phyloP scores from a whole-genome alignment of 768 basidiomycete genomes.

The Macrocybe gigantea region DNA sequence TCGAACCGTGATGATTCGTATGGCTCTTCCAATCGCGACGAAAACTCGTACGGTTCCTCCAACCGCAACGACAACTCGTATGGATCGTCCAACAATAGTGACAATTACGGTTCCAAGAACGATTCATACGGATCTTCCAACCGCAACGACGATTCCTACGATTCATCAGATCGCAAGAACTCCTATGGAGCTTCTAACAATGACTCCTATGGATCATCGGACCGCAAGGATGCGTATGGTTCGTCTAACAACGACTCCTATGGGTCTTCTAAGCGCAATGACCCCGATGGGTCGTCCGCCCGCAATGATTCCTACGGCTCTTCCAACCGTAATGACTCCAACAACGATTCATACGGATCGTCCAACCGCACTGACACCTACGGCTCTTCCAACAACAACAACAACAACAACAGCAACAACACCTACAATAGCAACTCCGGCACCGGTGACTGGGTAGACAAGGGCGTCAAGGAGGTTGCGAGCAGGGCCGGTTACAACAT shows the following conservation, averaged over 20 bases:
- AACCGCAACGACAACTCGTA: slow-evolving; percentile 10
- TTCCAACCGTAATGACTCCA: slow-evolving; percentile 10
- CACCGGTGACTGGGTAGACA: slow-evolving; percentile 25
- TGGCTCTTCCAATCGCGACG: slow-evolving; percentile 6
- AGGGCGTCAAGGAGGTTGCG: slow-evolving; percentile 32
- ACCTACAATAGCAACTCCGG: slow-evolving; percentile 15
- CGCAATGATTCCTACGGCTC: slow-evolving; percentile 17
- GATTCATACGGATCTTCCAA: slow-evolving; percentile 13
- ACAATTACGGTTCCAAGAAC: slow-evolving; percentile 9
- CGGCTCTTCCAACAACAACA: slow-evolving; percentile 12
- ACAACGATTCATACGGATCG: slow-evolving; percentile 7
- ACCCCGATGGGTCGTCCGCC: slow-evolving; percentile 20
- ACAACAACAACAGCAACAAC: slow-evolving; percentile 19
- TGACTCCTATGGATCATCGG: slow-evolving; percentile 7
- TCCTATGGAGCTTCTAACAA: slow-evolving; percentile 10
- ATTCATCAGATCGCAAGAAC: slow-evolving; percentile 11
- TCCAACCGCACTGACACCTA: slow-evolving; percentile 12
- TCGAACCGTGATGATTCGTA: slow-evolving; percentile 14
- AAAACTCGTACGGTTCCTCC: slow-evolving; percentile 5
- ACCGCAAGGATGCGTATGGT: slow-evolving; percentile 9
- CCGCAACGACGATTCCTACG: slow-evolving; percentile 13
- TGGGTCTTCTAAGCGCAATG: slow-evolving; percentile 15
- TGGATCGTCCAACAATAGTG: slow-evolving; percentile 13
- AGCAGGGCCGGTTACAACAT: slow-evolving; percentile 37
- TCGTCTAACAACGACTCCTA: slow-evolving; percentile 17